These are phyloP conservation scores for Apodospora peruviana DNA, from an alignment of 495 filamentous ascomycete species.

Conservation along the genomic window DNA sequence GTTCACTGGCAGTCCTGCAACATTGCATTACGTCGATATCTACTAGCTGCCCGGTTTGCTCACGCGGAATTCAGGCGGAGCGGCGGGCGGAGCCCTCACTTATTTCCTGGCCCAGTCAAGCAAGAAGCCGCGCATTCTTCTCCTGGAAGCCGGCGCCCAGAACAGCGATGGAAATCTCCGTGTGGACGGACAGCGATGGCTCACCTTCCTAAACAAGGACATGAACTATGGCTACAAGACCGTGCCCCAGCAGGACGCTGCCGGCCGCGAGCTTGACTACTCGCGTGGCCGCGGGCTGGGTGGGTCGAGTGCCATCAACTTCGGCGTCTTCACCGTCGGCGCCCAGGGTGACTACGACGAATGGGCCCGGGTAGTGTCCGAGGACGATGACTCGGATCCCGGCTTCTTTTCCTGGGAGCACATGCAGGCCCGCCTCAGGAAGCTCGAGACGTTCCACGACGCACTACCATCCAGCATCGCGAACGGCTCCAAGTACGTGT, in stretches of 20 bases:
- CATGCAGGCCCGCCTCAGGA: constrained; percentile 43
- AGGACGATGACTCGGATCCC: constrained; percentile 27
- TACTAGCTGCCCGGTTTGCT: no score
- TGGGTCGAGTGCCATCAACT: constrained; percentile 60
- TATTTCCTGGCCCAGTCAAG: constrained; percentile 38
- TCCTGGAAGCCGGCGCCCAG: constrained; percentile 52
- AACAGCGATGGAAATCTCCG: constrained; percentile 43
- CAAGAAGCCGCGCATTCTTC: constrained; percentile 43
- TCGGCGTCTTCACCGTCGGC: constrained; percentile 53
- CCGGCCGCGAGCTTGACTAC: constrained; percentile 48
- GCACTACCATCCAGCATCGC: constrained; percentile 26
- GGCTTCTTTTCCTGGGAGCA: constrained; percentile 46
- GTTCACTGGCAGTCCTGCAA: constrained; percentile 5
- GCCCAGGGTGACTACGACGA: constrained; percentile 56
- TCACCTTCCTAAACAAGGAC: constrained; percentile 38
- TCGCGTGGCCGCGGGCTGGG: constrained; percentile 56
- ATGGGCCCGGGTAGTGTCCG: constrained; percentile 35
- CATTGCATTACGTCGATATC: no score
- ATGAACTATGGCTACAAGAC: constrained; percentile 62
- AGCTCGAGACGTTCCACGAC: constrained; percentile 48
- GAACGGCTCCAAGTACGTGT: constrained; percentile 27
- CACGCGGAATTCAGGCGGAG: no score
- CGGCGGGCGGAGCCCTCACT: constrained; percentile 49
- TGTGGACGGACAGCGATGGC: constrained; percentile 48
- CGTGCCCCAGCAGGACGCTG: constrained; percentile 45